Base-by-base conservation (phyloP, 306 rosid genomes). In the Lathyrus sativus region DNA sequence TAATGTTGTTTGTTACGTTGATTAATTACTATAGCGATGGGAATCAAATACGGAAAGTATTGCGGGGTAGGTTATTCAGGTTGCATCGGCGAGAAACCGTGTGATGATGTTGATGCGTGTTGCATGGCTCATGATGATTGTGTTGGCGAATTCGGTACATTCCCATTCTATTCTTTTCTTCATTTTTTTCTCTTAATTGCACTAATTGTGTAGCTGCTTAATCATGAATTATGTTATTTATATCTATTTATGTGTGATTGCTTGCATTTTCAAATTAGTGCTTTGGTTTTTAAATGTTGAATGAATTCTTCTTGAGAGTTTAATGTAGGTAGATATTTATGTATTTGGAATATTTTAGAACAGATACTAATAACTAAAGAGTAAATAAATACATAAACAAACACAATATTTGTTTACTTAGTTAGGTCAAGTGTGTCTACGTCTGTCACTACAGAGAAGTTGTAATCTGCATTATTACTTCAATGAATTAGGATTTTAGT, bases 51-150 rank as follows among this genome's bases (percentile, higher is more conserved):
- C 65, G 98, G 98, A 24, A 92, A 89, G 86, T 91, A 78, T 76
- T 91, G 97, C 35, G 97, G 97, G 55, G 87, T 81, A 9, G 96
- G 96, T 62, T 82, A 93, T 84, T 75, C 71, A 18, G 96, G 98
- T 41, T 91, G 98, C 64, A 68, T 83, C 1, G 96, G 95, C 14
- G 89, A 92, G 87, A 69, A 87, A 53, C 98, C 98, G 1, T 92
- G 98, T 68, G 96, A 92, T 67, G 92, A 82, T 71, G 78, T 89
- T 19, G 98, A 92, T 73, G 96, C 89, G 67, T 92, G 98, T 84
- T 92, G 98, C 80, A 83, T 87, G 87, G 65, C 35, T 59, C 98
- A 92, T 66, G 98, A 92, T 11, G 81, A 87, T 1, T 92, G 96
- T 49, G 96, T 92, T 57, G 86, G 57, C 14, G 65, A 68, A 65